phyloP scores from a whole-genome alignment of 2,329 filamentous ascomycete genomes.

The Graphilbum sp. region DNA sequence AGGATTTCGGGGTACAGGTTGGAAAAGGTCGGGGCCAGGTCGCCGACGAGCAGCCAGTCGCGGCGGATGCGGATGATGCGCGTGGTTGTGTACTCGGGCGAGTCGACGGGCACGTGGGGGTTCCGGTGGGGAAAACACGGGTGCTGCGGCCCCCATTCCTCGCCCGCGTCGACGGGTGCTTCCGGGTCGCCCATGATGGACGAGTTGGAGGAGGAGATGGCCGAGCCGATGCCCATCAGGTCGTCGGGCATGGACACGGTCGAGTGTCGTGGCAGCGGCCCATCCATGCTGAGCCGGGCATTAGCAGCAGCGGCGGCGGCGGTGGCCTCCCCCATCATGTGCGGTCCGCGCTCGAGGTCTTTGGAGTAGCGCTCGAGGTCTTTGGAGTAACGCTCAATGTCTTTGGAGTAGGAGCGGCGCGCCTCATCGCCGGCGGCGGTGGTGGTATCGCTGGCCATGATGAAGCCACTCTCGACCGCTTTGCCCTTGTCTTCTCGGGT shows the following conservation, averaged over 20 bases:
- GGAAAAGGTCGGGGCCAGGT: slow-evolving; percentile 82
- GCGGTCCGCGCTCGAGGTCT: slow-evolving; percentile 39
- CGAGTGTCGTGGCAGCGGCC: slow-evolving; percentile 20
- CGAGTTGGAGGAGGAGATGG: slow-evolving; percentile 38
- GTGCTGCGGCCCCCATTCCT: slow-evolving; percentile 84
- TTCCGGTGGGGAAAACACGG: slow-evolving; percentile 91
- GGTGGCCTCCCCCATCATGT: slow-evolving; percentile 17
- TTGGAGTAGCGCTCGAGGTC: slow-evolving; percentile 38
- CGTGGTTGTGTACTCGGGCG: slow-evolving; percentile 58
- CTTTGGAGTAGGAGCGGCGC: slow-evolving; percentile 23
- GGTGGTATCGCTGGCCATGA: slow-evolving; percentile 13
- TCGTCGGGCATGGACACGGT: slow-evolving; percentile 31
- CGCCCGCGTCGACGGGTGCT: slow-evolving; percentile 49
- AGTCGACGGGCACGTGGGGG: slow-evolving; percentile 69
- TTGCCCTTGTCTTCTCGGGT: slow-evolving; percentile 23
- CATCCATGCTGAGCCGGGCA: neutral
- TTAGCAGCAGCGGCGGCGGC: neutral
- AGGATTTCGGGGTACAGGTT: slow-evolving; percentile 95
- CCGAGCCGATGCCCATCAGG: slow-evolving; percentile 38
- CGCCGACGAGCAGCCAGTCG: slow-evolving; percentile 82
- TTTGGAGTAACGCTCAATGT: slow-evolving; percentile 39
- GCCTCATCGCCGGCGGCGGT: slow-evolving; percentile 6
- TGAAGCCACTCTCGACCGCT: slow-evolving; percentile 9
- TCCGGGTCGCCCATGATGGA: slow-evolving; percentile 47
- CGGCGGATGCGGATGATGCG: slow-evolving; percentile 81